These are phyloP conservation scores for Linnemannia schmuckeri DNA, from an alignment of 192 early-diverging fungal species.

Conservation along the genomic window DNA sequence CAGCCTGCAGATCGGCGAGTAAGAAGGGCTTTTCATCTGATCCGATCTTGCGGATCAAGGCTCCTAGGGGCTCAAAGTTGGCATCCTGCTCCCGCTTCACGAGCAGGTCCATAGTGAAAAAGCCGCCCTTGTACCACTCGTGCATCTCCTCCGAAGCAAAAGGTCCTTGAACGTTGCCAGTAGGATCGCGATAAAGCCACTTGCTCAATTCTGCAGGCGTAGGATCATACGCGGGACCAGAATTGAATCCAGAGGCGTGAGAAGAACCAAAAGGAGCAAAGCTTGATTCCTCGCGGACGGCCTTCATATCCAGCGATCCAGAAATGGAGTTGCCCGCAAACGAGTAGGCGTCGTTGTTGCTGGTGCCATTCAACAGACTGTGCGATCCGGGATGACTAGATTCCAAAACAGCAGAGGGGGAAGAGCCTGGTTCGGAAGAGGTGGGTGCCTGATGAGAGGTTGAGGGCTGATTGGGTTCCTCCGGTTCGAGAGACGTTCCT, in stretches of 20 bases:
- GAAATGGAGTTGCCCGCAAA: slow-evolving; percentile 8
- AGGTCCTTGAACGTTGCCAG: slow-evolving; percentile 86
- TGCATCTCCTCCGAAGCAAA: slow-evolving; percentile 94
- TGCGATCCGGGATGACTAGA: slow-evolving; percentile 5
- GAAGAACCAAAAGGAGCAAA: not conserved
- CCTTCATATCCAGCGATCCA: not conserved
- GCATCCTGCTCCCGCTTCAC: slow-evolving; percentile 83
- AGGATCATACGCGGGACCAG: not conserved
- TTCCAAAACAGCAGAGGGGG: not conserved
- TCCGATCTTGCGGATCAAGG: slow-evolving; percentile 74
- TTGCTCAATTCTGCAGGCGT: slow-evolving; percentile 36
- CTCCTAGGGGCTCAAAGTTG: slow-evolving; percentile 81
- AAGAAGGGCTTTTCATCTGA: slow-evolving; percentile 78
- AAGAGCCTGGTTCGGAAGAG: not conserved
- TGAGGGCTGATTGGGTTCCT: slow-evolving; percentile 16
- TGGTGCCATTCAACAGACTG: slow-evolving; percentile 8
- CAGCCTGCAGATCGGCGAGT: not conserved
- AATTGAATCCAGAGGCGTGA: not conserved
- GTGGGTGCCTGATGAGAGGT: not conserved
- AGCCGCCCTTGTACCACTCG: slow-evolving; percentile 90
- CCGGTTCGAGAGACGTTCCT: slow-evolving; percentile 22
- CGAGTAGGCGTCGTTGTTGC: slow-evolving; percentile 15
- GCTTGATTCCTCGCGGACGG: slow-evolving; percentile 20
- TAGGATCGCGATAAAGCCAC: slow-evolving; percentile 90
- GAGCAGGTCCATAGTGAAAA: slow-evolving; percentile 82